phyloP scores from a whole-genome alignment of 345 rosid genomes.

The Diplotaxis tenuifolia region DNA sequence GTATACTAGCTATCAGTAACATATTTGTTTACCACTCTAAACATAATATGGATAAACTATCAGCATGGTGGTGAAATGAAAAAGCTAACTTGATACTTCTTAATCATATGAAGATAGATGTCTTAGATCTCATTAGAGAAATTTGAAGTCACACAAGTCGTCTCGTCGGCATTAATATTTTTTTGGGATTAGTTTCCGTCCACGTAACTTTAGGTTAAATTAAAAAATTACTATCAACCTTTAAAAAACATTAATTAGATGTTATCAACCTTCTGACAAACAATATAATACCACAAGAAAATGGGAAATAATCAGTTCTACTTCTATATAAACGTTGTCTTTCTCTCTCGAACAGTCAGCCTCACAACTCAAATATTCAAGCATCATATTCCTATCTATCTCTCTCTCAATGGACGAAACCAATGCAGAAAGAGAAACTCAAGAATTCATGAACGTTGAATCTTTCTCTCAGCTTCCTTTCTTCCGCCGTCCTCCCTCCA shows the following conservation, averaged over 20 bases:
- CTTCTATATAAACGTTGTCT: conserved; percentile 11
- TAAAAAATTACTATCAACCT: not conserved
- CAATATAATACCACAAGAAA: not conserved
- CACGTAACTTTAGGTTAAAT: no score
- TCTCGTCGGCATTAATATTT: no score
- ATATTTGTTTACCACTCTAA: not conserved
- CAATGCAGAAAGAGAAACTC: conserved; percentile 29
- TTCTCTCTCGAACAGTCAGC: conserved; percentile 24
- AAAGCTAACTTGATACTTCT: no score
- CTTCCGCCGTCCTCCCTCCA: conserved; percentile 57
- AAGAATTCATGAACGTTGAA: conserved; percentile 63
- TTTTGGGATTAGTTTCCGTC: no score
- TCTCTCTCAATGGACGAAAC: conserved; percentile 31
- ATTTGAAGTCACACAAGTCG: no score
- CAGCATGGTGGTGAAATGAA: no score
- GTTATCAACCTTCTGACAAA: conserved; percentile 20
- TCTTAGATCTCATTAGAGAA: no score
- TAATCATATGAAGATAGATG: no score
- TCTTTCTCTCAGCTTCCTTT: conserved; percentile 72
- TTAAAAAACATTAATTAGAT: not conserved
- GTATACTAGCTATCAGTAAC: not conserved
- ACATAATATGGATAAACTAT: not conserved
- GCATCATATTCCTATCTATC: not conserved
- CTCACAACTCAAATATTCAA: conserved; percentile 11
- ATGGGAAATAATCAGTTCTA: conserved; percentile 1